Base-by-base conservation (phyloP, 805 yeast genomes). In the Ogataea polymorpha region DNA sequence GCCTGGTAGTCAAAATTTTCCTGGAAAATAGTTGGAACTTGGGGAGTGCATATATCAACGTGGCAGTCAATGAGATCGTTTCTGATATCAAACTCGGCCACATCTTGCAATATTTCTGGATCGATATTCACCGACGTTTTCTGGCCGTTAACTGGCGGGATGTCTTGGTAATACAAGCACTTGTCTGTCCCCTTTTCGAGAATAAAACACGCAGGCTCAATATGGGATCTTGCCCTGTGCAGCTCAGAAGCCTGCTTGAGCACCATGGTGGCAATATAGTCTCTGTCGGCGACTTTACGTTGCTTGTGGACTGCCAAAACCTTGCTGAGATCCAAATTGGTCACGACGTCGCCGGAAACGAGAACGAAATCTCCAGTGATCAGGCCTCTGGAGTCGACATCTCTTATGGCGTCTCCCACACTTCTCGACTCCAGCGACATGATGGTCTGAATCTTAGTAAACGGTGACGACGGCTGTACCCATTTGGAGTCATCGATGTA, bases 321-420 rank as follows among this genome's bases (percentile, higher is more conserved):
- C 52, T 81, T 77, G 34, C 74, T 75, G 47, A 91, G 79, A 55
- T 89, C 93, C 43, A 93, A 74, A 56, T 93, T 93, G 30, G 96
- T 84, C n/a, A 93, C 87, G 14, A 91, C 95, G 61, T 93, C 99
- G 46, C 99, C 99, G 7, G 95, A 80, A 23, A 93, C 86, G 26
- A 93, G 71, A 41, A 93, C 67, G 56, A 93, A 93, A 63, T 93
- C 99, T 11, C 95, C 90, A 1, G 86, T 79, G 37, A 93, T 86
- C 42, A 91, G 68, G 5, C 96, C 96, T 53, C 96, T 73, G 46
- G 86, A 82, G 62, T 93, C 99, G 44, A 93, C 68, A 58, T 91
- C 98, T 61, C 99, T 76, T 95, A 93, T 86, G 15, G 96, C 95
- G 66, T 93, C 99, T 51, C 99, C 99, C 9, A 91, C 95, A 20